These are phyloP conservation scores for Parascedosporium putredinis DNA, from an alignment of 2,329 filamentous ascomycete species.

Conservation along the genomic window DNA sequence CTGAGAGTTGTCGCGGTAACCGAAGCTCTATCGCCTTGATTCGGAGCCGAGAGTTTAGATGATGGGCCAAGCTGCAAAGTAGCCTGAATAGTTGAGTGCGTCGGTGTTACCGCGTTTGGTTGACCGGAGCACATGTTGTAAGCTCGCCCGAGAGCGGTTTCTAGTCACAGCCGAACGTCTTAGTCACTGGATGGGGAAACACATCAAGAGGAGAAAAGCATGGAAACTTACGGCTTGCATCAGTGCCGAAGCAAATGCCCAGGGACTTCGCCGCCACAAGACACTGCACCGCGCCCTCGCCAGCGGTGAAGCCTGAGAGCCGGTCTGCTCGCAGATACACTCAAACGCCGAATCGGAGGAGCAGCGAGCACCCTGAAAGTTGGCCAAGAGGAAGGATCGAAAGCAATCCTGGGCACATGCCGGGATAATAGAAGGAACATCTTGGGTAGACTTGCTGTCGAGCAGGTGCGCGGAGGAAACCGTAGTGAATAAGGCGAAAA, in stretches of 20 bases:
- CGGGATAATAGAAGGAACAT: constrained; percentile 38
- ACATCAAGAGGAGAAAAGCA: neutral
- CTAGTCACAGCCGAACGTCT: neutral
- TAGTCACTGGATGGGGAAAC: too few relatives aligned
- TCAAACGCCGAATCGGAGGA: constrained; percentile 36
- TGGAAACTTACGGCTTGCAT: constrained; percentile 14
- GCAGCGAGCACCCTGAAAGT: constrained; percentile 43
- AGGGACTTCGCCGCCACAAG: constrained; percentile 41
- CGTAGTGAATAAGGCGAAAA: neutral
- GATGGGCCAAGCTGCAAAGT: constrained; percentile 31
- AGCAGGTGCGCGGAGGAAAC: neutral
- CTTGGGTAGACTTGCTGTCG: constrained; percentile 18
- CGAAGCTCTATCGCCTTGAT: neutral
- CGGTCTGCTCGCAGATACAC: constrained; percentile 53
- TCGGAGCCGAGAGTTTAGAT: constrained; percentile 2
- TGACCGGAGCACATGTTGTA: constrained; percentile 48
- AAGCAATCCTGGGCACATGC: constrained; percentile 52
- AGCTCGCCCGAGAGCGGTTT: constrained; percentile 21
- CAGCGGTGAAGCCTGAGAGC: constrained; percentile 56
- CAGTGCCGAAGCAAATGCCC: constrained; percentile 39
- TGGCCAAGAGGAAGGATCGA: constrained; percentile 47
- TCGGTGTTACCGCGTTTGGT: constrained; percentile 40
- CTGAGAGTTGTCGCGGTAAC: neutral
- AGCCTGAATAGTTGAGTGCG: constrained; percentile 47
- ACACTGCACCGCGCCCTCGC: constrained; percentile 62